These are phyloP conservation scores for Apiospora arundinis DNA, from an alignment of 2,329 filamentous ascomycete species.

Conservation along the genomic window DNA sequence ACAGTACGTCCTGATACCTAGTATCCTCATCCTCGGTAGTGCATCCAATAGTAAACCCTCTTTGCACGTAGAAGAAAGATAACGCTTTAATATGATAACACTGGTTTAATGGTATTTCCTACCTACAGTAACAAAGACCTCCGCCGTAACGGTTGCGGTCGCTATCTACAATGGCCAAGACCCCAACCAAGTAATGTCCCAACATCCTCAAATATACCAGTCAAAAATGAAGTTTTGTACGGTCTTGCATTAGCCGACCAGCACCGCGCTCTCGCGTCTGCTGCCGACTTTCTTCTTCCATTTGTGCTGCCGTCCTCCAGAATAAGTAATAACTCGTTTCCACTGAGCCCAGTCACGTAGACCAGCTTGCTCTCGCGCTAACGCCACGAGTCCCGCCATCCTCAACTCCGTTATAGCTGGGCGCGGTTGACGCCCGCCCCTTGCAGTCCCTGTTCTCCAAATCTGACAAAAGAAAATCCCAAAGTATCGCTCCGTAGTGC, in stretches of 20 bases:
- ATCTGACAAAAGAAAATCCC: conserved; percentile 15
- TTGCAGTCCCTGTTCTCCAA: neutral
- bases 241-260: neutral
- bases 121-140: neutral
- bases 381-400: neutral
- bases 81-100: neutral
- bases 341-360: neutral
- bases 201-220: neutral
- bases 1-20: too few relatives aligned
- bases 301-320: neutral
- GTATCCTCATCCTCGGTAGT: neutral
- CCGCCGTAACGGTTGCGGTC: neutral
- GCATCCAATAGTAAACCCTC: neutral
- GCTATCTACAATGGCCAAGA: conserved; percentile 4
- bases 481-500: conserved; percentile 5
- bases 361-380: neutral
- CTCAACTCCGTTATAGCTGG: conserved; percentile 5
- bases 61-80: neutral
- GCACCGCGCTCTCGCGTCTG: neutral
- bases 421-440: neutral
- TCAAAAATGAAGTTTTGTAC: neutral
- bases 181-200: neutral
- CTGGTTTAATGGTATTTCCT: neutral
- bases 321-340: neutral
- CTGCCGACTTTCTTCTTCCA: neutral